Conservation (phyloP, 257 asterid species). For the Nicotiana sylvestris region DNA sequence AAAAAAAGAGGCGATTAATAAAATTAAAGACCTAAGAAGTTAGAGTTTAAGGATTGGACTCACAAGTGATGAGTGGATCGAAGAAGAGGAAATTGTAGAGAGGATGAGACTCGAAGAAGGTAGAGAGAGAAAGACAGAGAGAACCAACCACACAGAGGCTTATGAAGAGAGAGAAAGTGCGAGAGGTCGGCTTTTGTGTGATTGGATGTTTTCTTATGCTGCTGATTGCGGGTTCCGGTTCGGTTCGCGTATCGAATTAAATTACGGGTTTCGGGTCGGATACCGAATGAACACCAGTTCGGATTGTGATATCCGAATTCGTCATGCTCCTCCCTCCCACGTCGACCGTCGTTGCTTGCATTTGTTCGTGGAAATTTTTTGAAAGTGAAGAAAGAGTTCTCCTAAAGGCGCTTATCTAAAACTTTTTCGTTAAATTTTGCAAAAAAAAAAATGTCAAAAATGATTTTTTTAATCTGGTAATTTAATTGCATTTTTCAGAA, state of each 20-base stretch:
- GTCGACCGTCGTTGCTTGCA: background rate
- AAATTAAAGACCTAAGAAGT: background rate
- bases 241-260: background rate
- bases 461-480: too few species aligned
- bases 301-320: background rate
- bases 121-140: background rate
- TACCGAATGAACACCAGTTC: background rate
- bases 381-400: background rate
- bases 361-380: background rate
- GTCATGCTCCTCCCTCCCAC: background rate
- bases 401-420: background rate
- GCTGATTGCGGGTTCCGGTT: background rate
- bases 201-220: background rate
- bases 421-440: too few species aligned
- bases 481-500: too few species aligned
- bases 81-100: conserved; percentile 26
- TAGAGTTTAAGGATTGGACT: conserved; percentile 23
- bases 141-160: conserved; percentile 1
- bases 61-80: conserved; percentile 41
- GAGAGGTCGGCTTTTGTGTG: conserved; percentile 24
- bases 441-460: too few species aligned
- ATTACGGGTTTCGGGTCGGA: background rate
- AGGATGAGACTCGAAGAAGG: conserved; percentile 24
- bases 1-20: background rate
- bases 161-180: conserved; percentile 18